These are phyloP conservation scores for Ceratocystis ficicola DNA, from an alignment of 2,329 filamentous ascomycete genomes.

Conservation along the genomic window DNA sequence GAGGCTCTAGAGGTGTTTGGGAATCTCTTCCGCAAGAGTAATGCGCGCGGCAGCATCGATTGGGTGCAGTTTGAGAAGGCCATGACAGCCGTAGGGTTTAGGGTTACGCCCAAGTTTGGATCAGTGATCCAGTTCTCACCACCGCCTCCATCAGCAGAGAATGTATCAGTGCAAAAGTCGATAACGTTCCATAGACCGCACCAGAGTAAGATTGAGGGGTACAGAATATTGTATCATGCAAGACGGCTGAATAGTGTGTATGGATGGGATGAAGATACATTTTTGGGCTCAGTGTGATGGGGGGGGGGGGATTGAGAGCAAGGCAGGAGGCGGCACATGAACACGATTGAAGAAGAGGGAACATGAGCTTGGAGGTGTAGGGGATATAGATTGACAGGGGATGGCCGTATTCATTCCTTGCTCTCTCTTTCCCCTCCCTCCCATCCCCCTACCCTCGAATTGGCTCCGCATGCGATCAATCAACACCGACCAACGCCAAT, in stretches of 20 bases:
- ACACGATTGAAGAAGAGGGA: too few relatives aligned
- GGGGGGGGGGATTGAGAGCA: neutral
- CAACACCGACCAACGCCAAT: neutral
- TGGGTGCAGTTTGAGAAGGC: slow-evolving; percentile 34
- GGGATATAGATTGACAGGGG: neutral
- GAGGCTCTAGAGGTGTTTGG: slow-evolving; percentile 32
- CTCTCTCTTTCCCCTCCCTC: slow-evolving; percentile 63
- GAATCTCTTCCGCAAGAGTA: slow-evolving; percentile 28
- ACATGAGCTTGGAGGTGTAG: neutral
- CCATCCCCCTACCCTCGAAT: slow-evolving; percentile 45
- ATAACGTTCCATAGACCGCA: slow-evolving; percentile 33
- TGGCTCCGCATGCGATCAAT: neutral
- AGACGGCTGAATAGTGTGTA: slow-evolving; percentile 29
- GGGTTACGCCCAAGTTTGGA: slow-evolving; percentile 32
- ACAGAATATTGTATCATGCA: slow-evolving; percentile 26
- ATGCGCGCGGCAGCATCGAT: slow-evolving; percentile 28
- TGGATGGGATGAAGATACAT: slow-evolving; percentile 30
- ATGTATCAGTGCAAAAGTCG: slow-evolving; percentile 25
- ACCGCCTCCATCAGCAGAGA: slow-evolving; percentile 24
- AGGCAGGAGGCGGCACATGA: too few relatives aligned
- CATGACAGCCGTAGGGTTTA: slow-evolving; percentile 34
- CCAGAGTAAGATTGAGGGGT: slow-evolving; percentile 30
- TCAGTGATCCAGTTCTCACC: slow-evolving; percentile 34
- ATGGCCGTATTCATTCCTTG: neutral
- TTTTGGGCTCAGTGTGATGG: slow-evolving; percentile 23